A percentile compares a stretch with the other conserved stretches of the same genome.
Evolutionary conservation across 495 filamentous ascomycete genomes (phyloP).

Genomic region (Apodospora peruviana): DNA sequence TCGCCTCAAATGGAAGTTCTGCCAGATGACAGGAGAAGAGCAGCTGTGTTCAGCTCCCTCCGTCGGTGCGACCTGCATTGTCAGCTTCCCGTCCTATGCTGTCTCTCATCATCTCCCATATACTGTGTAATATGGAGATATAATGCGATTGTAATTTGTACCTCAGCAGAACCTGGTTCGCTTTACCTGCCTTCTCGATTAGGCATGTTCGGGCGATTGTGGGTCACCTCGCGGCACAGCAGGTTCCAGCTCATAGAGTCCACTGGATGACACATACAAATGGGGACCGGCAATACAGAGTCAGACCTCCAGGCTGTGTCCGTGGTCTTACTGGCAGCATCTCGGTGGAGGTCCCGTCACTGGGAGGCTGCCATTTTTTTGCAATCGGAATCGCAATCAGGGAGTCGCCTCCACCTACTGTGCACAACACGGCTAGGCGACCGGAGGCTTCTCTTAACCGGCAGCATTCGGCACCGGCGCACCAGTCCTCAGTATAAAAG

Average conservation of each 20-base stretch:
- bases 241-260: background rate
- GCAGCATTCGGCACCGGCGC: slow-evolving; percentile 7
- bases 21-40: background rate
- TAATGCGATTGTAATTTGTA: background rate
- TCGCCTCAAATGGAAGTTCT: background rate
- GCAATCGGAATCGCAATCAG: too few species aligned
- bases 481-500: too few species aligned
- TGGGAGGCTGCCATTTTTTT: too few species aligned
- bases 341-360: too few species aligned
- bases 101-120: background rate
- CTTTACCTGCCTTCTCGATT: slow-evolving; percentile 4
- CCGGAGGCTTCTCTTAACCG: background rate
- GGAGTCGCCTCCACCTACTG: too few species aligned
- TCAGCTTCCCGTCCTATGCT: background rate
- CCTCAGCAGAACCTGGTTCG: background rate
- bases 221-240: background rate
- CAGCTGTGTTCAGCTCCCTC: background rate
- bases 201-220: background rate
- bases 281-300: background rate
- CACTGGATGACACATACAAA: background rate
- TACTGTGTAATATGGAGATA: background rate
- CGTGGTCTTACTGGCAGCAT: background rate
- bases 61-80: background rate
- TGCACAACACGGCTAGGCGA: too few species aligned
- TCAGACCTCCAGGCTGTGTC: background rate